These are phyloP conservation scores for Didymella keratinophila DNA, from an alignment of 2,329 filamentous ascomycete species.

Conservation along the genomic window DNA sequence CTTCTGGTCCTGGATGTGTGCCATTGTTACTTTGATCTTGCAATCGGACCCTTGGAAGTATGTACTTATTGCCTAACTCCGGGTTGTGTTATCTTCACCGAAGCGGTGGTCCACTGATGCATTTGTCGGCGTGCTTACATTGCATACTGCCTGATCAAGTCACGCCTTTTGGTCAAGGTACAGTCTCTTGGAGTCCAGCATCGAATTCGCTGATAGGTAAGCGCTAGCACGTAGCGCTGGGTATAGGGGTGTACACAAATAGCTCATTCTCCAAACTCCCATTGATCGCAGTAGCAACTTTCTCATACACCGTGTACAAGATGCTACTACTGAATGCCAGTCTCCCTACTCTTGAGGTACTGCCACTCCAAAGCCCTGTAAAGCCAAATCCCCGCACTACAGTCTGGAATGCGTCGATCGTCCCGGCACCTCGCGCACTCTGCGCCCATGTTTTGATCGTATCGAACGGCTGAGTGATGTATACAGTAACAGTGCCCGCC, in stretches of 20 bases:
- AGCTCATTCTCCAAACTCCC: constrained; percentile 9
- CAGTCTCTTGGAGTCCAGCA: background rate
- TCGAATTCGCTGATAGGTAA: background rate
- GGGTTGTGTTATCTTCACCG: background rate
- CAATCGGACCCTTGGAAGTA: no score
- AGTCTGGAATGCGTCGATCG: constrained; percentile 34
- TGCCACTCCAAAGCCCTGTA: constrained; percentile 42
- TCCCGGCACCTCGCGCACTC: constrained; percentile 37
- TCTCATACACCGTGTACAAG: constrained; percentile 45
- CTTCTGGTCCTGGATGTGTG: constrained; percentile 3
- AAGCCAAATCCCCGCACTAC: constrained; percentile 35
- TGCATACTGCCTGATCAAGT: background rate
- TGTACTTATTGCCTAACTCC: no score
- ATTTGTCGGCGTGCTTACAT: constrained; percentile 11
- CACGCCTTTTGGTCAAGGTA: background rate
- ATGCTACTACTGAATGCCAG: constrained; percentile 44
- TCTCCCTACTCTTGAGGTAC: constrained; percentile 40
- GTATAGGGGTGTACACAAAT: constrained; percentile 5
- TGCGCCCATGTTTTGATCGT: constrained; percentile 54
- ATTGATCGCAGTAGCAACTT: constrained; percentile 28
- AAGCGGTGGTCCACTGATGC: background rate
- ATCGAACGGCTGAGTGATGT: constrained; percentile 55
- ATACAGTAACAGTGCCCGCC: constrained; percentile 49
- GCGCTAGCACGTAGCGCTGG: background rate
- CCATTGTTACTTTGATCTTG: background rate